Evolutionary conservation across 2,329 filamentous ascomycete species (phyloP).

Genomic region (Ascochyta lentis): DNA sequence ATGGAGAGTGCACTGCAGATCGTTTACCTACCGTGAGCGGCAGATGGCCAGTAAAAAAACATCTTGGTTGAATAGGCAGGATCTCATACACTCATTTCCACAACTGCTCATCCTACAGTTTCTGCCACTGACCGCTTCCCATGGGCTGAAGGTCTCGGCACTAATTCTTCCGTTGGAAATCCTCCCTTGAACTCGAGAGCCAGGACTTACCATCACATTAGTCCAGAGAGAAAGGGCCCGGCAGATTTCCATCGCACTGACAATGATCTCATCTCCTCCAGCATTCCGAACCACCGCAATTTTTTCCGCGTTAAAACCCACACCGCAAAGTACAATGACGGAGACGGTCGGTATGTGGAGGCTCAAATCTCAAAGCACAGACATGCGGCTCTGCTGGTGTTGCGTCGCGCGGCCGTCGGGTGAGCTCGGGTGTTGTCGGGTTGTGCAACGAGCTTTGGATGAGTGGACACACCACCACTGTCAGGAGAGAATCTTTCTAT

Average conservation of each 20-base stretch:
- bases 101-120: too few species aligned
- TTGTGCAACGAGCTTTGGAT: neutral
- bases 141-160: too few species aligned
- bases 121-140: too few species aligned
- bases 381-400: conserved; percentile 16
- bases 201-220: neutral
- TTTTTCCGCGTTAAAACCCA: conserved; percentile 3
- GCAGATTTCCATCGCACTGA: neutral
- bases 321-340: neutral
- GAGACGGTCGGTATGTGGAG: conserved; percentile 12
- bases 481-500: conserved; percentile 4
- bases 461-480: conserved; percentile 8
- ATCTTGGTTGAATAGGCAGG: too few species aligned
- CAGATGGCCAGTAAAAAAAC: too few species aligned
- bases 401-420: conserved; percentile 18
- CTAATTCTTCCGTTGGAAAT: too few species aligned
- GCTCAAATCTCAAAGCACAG: conserved; percentile 9
- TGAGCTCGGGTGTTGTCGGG: conserved; percentile 15
- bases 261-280: neutral
- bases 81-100: too few species aligned
- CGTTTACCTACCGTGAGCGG: too few species aligned
- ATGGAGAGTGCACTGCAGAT: too few species aligned
- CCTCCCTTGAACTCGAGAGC: too few species aligned
- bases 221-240: too few species aligned
- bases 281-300: neutral